A percentile compares a stretch with the other conserved stretches of the same genome.
Evolutionary conservation across 169 alveolate genomes (phyloP).

Genomic region (Cystoisospora suis): DNA sequence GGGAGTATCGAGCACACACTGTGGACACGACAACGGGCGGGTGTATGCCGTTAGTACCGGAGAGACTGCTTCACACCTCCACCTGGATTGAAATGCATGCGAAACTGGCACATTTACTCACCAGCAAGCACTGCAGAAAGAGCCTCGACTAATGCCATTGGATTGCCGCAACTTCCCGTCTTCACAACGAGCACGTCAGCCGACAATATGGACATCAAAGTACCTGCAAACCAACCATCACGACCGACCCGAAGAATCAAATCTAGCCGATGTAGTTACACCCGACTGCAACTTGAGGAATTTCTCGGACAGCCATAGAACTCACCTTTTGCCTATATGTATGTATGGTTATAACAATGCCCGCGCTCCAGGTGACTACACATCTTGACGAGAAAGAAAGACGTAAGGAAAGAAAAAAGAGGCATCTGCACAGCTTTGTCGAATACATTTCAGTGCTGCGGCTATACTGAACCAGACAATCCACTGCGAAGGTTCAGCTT

Average conservation of each 20-base stretch:
- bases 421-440: no score
- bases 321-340: neutral
- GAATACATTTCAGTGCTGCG: no score
- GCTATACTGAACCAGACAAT: no score
- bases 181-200: constrained; percentile 59
- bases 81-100: no score
- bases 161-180: constrained; percentile 56
- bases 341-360: neutral
- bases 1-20: no score
- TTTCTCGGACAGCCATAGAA: neutral
- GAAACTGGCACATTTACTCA: no score
- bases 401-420: no score
- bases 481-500: no score
- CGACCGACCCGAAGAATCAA: neutral
- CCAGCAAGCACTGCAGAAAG: constrained; percentile 24
- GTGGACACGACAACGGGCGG: no score
- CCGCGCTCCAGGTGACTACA: neutral
- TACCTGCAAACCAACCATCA: neutral
- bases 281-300: neutral
- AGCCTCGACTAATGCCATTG: constrained; percentile 22
- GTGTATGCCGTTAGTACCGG: no score
- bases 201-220: constrained; percentile 30
- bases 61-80: no score
- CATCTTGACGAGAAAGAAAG: no score
- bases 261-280: neutral